phyloP scores from a whole-genome alignment of 2,329 filamentous ascomycete species.

The Lanzia echinophila region DNA sequence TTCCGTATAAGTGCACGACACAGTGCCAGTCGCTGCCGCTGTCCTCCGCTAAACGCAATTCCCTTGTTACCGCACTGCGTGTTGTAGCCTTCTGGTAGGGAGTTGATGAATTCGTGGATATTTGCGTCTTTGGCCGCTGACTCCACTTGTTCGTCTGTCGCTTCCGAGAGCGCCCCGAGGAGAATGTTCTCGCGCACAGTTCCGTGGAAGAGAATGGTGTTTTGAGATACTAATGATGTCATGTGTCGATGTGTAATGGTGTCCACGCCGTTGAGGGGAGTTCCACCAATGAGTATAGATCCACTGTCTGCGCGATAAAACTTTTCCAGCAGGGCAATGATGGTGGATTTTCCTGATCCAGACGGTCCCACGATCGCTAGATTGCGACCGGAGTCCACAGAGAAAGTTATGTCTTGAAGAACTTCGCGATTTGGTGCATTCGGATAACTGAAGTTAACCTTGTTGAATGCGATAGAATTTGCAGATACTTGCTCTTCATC shows the following conservation, averaged over 20 bases:
- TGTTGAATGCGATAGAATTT: background rate
- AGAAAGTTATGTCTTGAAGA: conserved; percentile 62
- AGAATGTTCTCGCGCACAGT: conserved; percentile 62
- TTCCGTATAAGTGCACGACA: conserved; percentile 80
- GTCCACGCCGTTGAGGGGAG: background rate
- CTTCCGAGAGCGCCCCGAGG: conserved; percentile 46
- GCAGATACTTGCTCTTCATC: background rate
- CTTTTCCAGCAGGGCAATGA: conserved; percentile 73
- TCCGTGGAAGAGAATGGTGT: conserved; percentile 45
- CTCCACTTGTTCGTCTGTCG: conserved; percentile 39
- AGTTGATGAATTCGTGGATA: conserved; percentile 44
- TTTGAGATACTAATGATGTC: conserved; percentile 40
- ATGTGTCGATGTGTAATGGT: background rate
- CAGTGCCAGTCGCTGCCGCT: conserved; percentile 87
- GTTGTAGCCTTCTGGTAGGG: conserved; percentile 56
- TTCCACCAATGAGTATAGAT: background rate
- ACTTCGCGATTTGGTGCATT: background rate
- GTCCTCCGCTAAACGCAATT: conserved; percentile 74
- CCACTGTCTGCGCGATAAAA: conserved; percentile 74
- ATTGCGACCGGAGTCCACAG: conserved; percentile 68
- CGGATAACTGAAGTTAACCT: conserved; percentile 1
- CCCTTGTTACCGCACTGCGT: conserved; percentile 84
- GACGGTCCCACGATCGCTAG: conserved; percentile 73
- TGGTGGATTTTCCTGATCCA: conserved; percentile 67
- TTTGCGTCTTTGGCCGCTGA: conserved; percentile 43